Conservation (phyloP, 1,139 yeast genomes). For the Pichia sp. region DNA sequence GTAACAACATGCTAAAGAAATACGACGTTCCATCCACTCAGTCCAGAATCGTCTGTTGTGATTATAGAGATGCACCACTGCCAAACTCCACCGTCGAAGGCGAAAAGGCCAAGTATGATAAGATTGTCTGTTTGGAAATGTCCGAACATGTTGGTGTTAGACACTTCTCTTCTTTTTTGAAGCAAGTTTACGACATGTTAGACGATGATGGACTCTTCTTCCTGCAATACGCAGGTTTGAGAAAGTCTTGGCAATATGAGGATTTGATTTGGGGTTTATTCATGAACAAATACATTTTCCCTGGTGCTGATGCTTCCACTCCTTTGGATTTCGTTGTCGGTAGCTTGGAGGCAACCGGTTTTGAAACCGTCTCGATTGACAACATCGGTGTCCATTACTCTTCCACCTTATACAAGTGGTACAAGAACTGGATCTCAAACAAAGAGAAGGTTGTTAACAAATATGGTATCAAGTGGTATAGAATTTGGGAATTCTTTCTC, state of each 20-base stretch:
- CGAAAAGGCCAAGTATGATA: constrained; percentile 60
- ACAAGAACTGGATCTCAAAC: constrained; percentile 90
- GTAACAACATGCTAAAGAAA: constrained; percentile 61
- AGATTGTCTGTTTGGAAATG: constrained; percentile 91
- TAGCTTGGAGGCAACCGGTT: constrained; percentile 76
- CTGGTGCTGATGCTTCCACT: constrained; percentile 96
- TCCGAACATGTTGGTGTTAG: constrained; percentile 96
- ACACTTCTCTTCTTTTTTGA: constrained; percentile 68
- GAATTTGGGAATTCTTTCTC: constrained; percentile 91
- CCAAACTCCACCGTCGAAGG: constrained; percentile 33
- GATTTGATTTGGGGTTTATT: constrained; percentile 92
- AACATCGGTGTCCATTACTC: constrained; percentile 92
- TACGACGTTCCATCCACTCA: constrained; percentile 69
- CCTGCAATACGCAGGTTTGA: constrained; percentile 85
- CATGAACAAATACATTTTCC: constrained; percentile 95
- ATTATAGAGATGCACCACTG: constrained; percentile 86
- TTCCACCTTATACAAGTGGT: constrained; percentile 92
- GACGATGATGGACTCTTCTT: constrained; percentile 89
- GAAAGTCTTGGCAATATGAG: constrained; percentile 94
- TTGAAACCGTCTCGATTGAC: constrained; percentile 79
- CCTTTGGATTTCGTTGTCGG: constrained; percentile 81
- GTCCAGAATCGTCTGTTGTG: constrained; percentile 74
- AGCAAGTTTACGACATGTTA: constrained; percentile 78
- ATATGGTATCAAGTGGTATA: constrained; percentile 86
- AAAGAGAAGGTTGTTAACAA: constrained; percentile 70